Conservation (phyloP, 164 flowering plant species). For the Brasenia schreberi region DNA sequence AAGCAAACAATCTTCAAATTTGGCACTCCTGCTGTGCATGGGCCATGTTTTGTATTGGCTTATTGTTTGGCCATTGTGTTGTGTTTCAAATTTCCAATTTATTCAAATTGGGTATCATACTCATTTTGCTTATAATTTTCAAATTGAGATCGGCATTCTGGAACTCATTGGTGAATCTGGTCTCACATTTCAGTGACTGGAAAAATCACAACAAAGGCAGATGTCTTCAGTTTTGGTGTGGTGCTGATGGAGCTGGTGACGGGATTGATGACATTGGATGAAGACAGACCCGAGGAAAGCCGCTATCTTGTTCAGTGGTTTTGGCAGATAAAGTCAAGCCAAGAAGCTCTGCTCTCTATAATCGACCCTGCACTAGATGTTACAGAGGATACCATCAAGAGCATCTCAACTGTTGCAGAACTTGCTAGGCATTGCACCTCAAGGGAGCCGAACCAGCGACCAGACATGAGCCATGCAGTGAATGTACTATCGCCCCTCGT, state of each 20-base stretch:
- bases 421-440: conserved; percentile 23
- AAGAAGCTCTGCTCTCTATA: conserved; percentile 8
- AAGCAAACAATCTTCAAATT: too few relatives aligned
- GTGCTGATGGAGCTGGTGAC: conserved; percentile 81
- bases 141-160: not conserved
- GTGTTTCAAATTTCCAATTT: not conserved
- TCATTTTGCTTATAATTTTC: not conserved
- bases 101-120: not conserved
- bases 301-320: conserved; percentile 20
- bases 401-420: conserved; percentile 10
- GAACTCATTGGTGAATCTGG: not conserved
- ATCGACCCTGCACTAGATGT: conserved; percentile 14
- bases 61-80: not conserved
- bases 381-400: conserved; percentile 9
- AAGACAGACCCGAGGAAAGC: conserved; percentile 9
- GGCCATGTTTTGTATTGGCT: too few relatives aligned
- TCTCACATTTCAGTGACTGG: conserved; percentile 47
- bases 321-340: conserved; percentile 12
- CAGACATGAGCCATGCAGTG: conserved; percentile 22
- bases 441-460: conserved; percentile 20
- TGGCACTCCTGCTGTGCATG: too few relatives aligned
- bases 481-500: conserved; percentile 15
- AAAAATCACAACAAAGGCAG: conserved; percentile 65
- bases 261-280: conserved; percentile 20
- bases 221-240: conserved; percentile 79